Evolutionary conservation across 139 green algal genomes (phyloP), one percentile per base, ranked within the genome.

Genomic region (Zygnema cylindricum): DNA sequence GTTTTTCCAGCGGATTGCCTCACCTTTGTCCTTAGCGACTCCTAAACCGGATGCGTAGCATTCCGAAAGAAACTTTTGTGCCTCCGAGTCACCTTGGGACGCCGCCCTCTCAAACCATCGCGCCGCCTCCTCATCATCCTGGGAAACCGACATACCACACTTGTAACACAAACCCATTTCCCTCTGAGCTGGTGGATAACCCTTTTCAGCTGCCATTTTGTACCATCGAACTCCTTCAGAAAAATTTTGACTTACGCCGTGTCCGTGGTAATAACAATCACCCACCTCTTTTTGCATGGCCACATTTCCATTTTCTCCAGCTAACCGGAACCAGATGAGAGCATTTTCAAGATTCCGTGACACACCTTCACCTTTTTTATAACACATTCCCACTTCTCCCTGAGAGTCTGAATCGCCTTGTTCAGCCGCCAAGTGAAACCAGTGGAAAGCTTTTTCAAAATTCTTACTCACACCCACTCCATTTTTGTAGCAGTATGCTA

Each of bases 21-120:
- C n/a, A n/a, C n/a, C n/a, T n/a, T n/a, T n/a, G n/a, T n/a, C n/a
- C n/a, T n/a, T n/a, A n/a, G n/a, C n/a, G n/a, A n/a, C n/a, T n/a
- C 57, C 57, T 25, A 73, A 25, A 35, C 57, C 57, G 30, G 25
- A 30, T 30, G 30, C 57, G 57, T 73, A 73, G 57, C 57, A 30
- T 25, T 25, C 57, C 30, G 57, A 25, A 73, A 73, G 30, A 25
- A 30, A 25, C 57, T 35, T 30, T 30, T 73, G 57, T 73, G 57
- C 57, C 57, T 25, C 57, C 57, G 57, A 41, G 76, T n/a, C 33
- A 43, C 76, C 76, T 41, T 33, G 33, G 1, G n/a, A 35, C 22
- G 76, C 76, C n/a, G 76, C 76, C 76, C 32, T 32, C 32, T 69
- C 38, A 43, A 49, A 83, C 76, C 76, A 83, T 22, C 32, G n/a